Conservation (phyloP, 2,329 filamentous ascomycete genomes). For the Curvularia sp. region DNA sequence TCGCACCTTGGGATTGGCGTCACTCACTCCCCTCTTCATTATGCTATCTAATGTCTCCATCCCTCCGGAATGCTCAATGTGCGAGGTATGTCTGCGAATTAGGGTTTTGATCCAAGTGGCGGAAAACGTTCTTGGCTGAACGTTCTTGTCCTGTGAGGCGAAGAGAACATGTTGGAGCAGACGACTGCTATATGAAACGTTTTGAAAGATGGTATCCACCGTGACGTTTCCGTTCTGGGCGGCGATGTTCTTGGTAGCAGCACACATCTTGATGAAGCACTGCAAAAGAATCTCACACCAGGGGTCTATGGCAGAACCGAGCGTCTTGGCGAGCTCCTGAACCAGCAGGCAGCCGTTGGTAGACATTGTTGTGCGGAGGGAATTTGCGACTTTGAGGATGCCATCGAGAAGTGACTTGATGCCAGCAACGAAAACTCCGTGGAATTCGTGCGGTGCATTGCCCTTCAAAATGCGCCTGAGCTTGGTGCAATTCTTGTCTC, state of each 20-base stretch:
- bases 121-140: conserved; percentile 80
- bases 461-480: conserved; percentile 81
- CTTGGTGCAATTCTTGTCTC: conserved; percentile 81
- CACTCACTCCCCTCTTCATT: conserved; percentile 84
- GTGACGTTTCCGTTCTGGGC: conserved; percentile 82
- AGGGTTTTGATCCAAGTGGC: conserved; percentile 85
- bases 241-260: conserved; percentile 89
- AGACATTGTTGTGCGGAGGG: conserved; percentile 86
- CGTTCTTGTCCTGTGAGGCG: conserved; percentile 92
- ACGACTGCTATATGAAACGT: conserved; percentile 78
- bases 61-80: conserved; percentile 84
- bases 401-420: conserved; percentile 82
- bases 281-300: conserved; percentile 92
- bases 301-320: conserved; percentile 80
- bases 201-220: conserved; percentile 80
- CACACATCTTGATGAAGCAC: conserved; percentile 86
- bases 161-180: conserved; percentile 85
- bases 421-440: conserved; percentile 71
- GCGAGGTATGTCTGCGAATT: conserved; percentile 79
- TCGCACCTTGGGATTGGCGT: conserved; percentile 88
- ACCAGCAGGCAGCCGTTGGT: conserved; percentile 84
- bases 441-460: conserved; percentile 81
- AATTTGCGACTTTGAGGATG: conserved; percentile 83
- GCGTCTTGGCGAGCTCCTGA: conserved; percentile 80
- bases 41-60: conserved; percentile 85